Evolutionary conservation across 2,329 filamentous ascomycete genomes (phyloP), one percentile per base, ranked within the genome.

Genomic region (Fusarium nygamai): DNA sequence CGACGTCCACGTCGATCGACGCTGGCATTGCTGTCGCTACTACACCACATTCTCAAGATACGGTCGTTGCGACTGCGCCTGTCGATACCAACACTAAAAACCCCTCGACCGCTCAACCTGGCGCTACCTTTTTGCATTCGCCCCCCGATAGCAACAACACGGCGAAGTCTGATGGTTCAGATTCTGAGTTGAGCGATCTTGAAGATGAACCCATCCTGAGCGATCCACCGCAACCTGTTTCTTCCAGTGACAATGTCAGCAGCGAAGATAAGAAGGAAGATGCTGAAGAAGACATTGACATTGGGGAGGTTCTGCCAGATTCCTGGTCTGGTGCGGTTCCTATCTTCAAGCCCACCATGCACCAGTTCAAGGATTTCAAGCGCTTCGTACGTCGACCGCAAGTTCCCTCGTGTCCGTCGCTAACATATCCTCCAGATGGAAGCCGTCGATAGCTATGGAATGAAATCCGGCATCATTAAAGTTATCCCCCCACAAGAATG

Each of bases 401-500:
- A 29, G n/a, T 29, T 34, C n/a, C 33, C 38, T 38, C 50, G 24
- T 47, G 31, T 34, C 36, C 33, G 44, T 14, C 61, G 69, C 81
- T 83, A 72, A 83, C 80, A 64, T 61, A 12, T 43, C n/a, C 75
- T 57, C 44, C 67, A 92, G 90, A 92, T 92, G 88, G 90, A 92
- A 80, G 95, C 94, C 83, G 91, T 99, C 71, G 94, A 99, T 82
- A 90, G 91, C 74, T 98, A 98, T 82, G 96, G 96, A 78, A 99
- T 99, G 96, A 94, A 94, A 84, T 96, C 95, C 29, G 96, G 96
- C 41, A 98, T 99, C 78, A 91, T 98, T 80, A 98, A 99, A 85
- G 93, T 99, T 67, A 92, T 98, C 61, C 95, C 96, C 34, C 96
- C 96, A 2, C 86, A 92, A 79, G 95, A 98, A 89, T 99, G 96